These are phyloP conservation scores for Arthrobotrys entomopaga DNA, from an alignment of 2,329 filamentous ascomycete species.

Conservation along the genomic window DNA sequence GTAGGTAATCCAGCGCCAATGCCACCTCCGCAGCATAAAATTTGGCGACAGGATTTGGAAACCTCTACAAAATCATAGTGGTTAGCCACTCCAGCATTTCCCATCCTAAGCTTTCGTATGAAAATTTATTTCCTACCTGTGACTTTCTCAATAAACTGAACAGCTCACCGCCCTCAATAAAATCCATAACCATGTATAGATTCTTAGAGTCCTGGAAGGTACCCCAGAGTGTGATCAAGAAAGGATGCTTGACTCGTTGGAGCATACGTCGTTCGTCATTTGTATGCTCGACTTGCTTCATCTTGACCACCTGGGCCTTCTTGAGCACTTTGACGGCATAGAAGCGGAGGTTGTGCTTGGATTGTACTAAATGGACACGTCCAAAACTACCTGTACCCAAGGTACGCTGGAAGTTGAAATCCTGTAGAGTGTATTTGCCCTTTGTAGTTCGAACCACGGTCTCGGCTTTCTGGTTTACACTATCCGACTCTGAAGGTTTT, in stretches of 20 bases:
- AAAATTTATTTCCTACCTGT: slow-evolving; percentile 69
- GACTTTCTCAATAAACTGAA: slow-evolving; percentile 96
- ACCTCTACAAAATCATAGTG: slow-evolving; percentile 73
- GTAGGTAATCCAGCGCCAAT: slow-evolving; percentile 91
- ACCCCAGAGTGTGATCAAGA: slow-evolving; percentile 96
- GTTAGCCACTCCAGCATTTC: slow-evolving; percentile 14
- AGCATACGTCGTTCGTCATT: slow-evolving; percentile 98
- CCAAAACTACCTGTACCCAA: slow-evolving; percentile 97
- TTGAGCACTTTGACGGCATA: slow-evolving; percentile 99
- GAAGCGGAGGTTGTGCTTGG: slow-evolving; percentile 96
- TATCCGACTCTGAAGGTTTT: slow-evolving; percentile 60
- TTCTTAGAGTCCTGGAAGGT: slow-evolving; percentile 97
- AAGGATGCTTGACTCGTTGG: slow-evolving; percentile 95
- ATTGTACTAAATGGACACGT: slow-evolving; percentile 94
- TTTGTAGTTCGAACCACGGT: slow-evolving; percentile 76
- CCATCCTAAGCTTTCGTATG: background rate
- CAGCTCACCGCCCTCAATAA: slow-evolving; percentile 96
- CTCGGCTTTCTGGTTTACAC: slow-evolving; percentile 59
- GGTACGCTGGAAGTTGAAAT: slow-evolving; percentile 90
- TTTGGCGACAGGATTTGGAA: slow-evolving; percentile 97
- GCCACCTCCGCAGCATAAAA: slow-evolving; percentile 99
- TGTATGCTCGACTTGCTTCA: slow-evolving; percentile 99
- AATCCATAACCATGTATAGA: slow-evolving; percentile 99
- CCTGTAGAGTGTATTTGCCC: slow-evolving; percentile 92
- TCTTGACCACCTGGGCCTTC: slow-evolving; percentile 97